A percentile compares a stretch with the other conserved stretches of the same genome.
These are phyloP conservation scores for Aspergillus niger DNA, from an alignment of 2,329 filamentous ascomycete genomes.

Conservation along the genomic window DNA sequence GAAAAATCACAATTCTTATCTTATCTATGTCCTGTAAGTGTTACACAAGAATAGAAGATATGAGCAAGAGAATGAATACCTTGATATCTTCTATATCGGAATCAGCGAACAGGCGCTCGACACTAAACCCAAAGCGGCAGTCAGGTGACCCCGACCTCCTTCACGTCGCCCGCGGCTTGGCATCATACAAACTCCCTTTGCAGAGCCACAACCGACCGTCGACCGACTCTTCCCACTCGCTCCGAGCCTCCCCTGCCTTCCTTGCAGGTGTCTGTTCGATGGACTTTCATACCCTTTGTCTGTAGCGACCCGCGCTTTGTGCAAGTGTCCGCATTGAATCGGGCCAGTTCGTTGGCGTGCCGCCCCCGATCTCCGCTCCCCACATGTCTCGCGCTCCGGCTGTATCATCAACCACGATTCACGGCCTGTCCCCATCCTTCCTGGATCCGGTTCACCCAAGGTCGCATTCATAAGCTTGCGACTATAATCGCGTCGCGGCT, in stretches of 20 bases:
- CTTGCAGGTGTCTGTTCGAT: slow-evolving; percentile 29
- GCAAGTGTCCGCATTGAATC: slow-evolving; percentile 25
- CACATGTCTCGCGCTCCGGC: slow-evolving; percentile 49
- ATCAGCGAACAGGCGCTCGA: not conserved
- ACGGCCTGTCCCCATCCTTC: slow-evolving; percentile 32
- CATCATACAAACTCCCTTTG: slow-evolving; percentile 41
- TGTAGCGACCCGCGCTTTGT: slow-evolving; percentile 25
- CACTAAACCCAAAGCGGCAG: slow-evolving; percentile 17
- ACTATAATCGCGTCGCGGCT: slow-evolving; percentile 22
- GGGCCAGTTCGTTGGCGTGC: slow-evolving; percentile 31
- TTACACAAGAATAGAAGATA: no score
- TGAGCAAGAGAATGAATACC: no score
- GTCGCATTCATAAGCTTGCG: slow-evolving; percentile 25
- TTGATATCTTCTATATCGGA: no score
- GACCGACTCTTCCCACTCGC: slow-evolving; percentile 18
- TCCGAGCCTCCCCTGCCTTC: slow-evolving; percentile 23
- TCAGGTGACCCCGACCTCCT: slow-evolving; percentile 32
- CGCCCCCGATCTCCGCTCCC: slow-evolving; percentile 40
- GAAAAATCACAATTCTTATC: no score
- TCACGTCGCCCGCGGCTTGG: slow-evolving; percentile 40
- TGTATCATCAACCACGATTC: slow-evolving; percentile 38
- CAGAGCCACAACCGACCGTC: slow-evolving; percentile 26
- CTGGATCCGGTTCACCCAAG: slow-evolving; percentile 29
- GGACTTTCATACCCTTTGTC: slow-evolving; percentile 24
- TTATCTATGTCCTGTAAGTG: no score